A percentile compares a stretch with the other conserved stretches of the same genome.
Evolutionary conservation across 2,329 filamentous ascomycete species (phyloP).

Genomic region (Talaromyces funiculosus): DNA sequence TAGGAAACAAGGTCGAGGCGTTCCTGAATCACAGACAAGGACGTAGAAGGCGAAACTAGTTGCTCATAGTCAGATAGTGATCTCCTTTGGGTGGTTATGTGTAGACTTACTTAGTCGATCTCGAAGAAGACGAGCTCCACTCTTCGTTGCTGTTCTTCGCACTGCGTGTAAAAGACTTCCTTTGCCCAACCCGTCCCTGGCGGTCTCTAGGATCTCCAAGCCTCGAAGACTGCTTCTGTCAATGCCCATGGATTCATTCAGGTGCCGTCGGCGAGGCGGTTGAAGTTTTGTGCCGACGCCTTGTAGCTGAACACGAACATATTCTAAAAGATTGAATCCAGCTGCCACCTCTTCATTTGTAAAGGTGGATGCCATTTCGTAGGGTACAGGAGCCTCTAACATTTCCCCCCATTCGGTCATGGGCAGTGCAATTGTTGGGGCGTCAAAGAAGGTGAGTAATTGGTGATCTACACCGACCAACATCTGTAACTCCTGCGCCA

Average conservation of each 20-base stretch:
- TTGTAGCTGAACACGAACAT: slow-evolving; percentile 72
- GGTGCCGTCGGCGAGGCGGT: slow-evolving; percentile 68
- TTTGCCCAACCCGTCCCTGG: slow-evolving; percentile 69
- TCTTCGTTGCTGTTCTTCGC: slow-evolving; percentile 82
- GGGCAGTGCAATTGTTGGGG: slow-evolving; percentile 38
- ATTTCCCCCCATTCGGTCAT: slow-evolving; percentile 66
- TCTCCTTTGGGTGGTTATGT: not conserved
- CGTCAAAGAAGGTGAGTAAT: slow-evolving; percentile 65
- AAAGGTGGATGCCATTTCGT: slow-evolving; percentile 53
- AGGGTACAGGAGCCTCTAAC: slow-evolving; percentile 66
- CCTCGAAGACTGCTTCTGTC: slow-evolving; percentile 88
- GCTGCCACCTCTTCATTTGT: slow-evolving; percentile 65
- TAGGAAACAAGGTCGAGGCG: slow-evolving; percentile 76
- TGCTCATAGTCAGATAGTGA: slow-evolving; percentile 11
- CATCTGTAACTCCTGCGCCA: slow-evolving; percentile 57
- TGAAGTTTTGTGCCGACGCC: slow-evolving; percentile 76
- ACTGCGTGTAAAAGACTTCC: slow-evolving; percentile 90
- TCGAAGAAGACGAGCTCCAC: slow-evolving; percentile 75
- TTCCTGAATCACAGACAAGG: slow-evolving; percentile 67
- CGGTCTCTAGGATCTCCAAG: slow-evolving; percentile 80
- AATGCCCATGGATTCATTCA: slow-evolving; percentile 76
- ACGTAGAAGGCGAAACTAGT: slow-evolving; percentile 76
- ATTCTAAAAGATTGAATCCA: slow-evolving; percentile 74
- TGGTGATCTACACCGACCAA: slow-evolving; percentile 71
- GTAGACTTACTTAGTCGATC: slow-evolving; percentile 66